Percentiles rank a stretch among this genome's conserved stretches.
Evolutionary conservation across 1,139 yeast genomes (phyloP).

Genomic region (Geotrichum macrosporum): DNA sequence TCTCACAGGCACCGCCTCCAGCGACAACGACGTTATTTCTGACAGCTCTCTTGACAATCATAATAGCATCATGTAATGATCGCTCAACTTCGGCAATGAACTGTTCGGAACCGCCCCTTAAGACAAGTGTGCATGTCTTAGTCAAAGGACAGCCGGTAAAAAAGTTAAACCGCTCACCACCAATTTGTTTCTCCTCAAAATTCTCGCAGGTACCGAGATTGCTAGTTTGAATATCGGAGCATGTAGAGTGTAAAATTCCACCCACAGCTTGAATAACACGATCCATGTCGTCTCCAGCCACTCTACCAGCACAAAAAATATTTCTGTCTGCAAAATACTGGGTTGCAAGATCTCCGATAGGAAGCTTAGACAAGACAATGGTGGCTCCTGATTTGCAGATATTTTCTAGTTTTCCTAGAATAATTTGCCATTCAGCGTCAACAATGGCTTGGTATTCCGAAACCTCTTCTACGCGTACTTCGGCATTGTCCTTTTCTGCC

Average conservation of each 20-base stretch:
- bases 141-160: constrained; percentile 91
- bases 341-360: constrained; percentile 97
- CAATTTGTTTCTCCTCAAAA: constrained; percentile 93
- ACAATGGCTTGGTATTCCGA: constrained; percentile 93
- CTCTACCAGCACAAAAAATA: constrained; percentile 97
- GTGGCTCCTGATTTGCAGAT: constrained; percentile 84
- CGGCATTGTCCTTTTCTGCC: constrained; percentile 99
- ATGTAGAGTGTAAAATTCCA: constrained; percentile 83
- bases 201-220: constrained; percentile 81
- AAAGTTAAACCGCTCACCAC: constrained; percentile 88
- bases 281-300: constrained; percentile 80
- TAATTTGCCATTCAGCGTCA: constrained; percentile 97
- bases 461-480: constrained; percentile 91
- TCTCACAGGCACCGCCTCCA: constrained; percentile 99
- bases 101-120: constrained; percentile 98
- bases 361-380: constrained; percentile 87
- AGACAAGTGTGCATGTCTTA: constrained; percentile 84
- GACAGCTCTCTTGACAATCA: constrained; percentile 95
- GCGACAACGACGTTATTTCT: constrained; percentile 85
- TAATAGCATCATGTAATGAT: constrained; percentile 94
- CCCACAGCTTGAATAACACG: constrained; percentile 94
- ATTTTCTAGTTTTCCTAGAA: constrained; percentile 77
- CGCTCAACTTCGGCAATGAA: constrained; percentile 98
- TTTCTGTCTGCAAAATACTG: constrained; percentile 96
- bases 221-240: constrained; percentile 64